These are phyloP conservation scores for Gremmenia infestans DNA, from an alignment of 2,329 filamentous ascomycete genomes.

Conservation along the genomic window DNA sequence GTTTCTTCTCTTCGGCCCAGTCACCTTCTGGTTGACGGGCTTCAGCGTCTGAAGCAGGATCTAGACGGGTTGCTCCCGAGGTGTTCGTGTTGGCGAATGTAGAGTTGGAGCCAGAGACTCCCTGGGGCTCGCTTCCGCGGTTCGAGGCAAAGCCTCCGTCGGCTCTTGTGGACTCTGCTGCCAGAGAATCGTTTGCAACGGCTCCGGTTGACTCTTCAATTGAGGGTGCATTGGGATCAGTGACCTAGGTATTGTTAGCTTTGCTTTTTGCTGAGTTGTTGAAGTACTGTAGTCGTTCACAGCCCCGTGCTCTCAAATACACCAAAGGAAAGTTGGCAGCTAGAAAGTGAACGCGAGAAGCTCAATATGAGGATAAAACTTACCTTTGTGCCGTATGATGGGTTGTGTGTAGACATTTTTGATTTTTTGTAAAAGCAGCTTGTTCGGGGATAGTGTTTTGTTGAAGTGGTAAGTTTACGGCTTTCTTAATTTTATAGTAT, in stretches of 20 bases:
- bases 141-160: slow-evolving; percentile 60
- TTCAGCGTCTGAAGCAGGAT: slow-evolving; percentile 33
- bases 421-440: neutral
- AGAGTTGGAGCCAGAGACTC: slow-evolving; percentile 46
- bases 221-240: slow-evolving; percentile 43
- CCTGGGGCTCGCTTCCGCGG: slow-evolving; percentile 44
- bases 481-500: too few species aligned
- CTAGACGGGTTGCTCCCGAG: slow-evolving; percentile 45
- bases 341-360: neutral
- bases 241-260: slow-evolving; percentile 41
- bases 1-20: slow-evolving; percentile 22
- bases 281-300: neutral
- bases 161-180: slow-evolving; percentile 61
- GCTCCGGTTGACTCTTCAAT: slow-evolving; percentile 57
- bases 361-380: neutral
- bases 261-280: neutral
- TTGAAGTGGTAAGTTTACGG: neutral
- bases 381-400: slow-evolving; percentile 22
- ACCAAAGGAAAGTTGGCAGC: neutral
- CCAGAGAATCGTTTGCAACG: slow-evolving; percentile 66
- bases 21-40: slow-evolving; percentile 19
- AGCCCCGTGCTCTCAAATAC: neutral
- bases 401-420: slow-evolving; percentile 33
- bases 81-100: slow-evolving; percentile 53
- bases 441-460: slow-evolving; percentile 1